These are phyloP conservation scores for Dacryopinax spathularia DNA, from an alignment of 768 basidiomycete genomes.

Conservation along the genomic window DNA sequence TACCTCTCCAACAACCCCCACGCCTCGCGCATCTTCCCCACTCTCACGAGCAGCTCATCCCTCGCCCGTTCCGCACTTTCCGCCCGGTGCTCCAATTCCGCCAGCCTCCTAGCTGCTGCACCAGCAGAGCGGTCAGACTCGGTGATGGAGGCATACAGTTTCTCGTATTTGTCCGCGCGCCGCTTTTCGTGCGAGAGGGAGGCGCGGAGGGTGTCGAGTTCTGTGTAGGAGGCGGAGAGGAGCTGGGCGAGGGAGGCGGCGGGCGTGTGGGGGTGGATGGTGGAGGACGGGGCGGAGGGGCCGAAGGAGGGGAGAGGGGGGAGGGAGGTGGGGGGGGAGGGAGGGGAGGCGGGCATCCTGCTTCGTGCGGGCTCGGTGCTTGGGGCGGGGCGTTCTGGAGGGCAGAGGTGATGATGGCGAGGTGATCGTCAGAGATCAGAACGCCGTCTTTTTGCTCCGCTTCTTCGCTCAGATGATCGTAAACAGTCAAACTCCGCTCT, in stretches of 20 bases:
- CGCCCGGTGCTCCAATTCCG: slow-evolving; percentile 37
- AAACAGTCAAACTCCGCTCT: too few relatives aligned
- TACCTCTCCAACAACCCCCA: slow-evolving; percentile 41
- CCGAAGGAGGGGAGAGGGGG: not conserved
- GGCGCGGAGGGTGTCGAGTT: slow-evolving; percentile 36
- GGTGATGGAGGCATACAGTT: slow-evolving; percentile 20
- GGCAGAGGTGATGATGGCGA: too few relatives aligned
- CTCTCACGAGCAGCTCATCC: slow-evolving; percentile 41
- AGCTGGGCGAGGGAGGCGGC: slow-evolving; percentile 44
- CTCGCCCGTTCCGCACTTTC: slow-evolving; percentile 37
- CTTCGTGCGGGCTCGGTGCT: too few relatives aligned
- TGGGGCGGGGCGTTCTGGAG: too few relatives aligned
- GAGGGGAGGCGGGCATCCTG: not conserved
- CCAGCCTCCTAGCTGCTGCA: slow-evolving; percentile 27
- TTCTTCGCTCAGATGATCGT: too few relatives aligned
- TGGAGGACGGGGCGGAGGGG: not conserved
- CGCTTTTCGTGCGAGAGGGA: slow-evolving; percentile 32
- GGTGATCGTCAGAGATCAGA: too few relatives aligned
- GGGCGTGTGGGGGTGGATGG: slow-evolving; percentile 10
- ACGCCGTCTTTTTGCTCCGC: too few relatives aligned
- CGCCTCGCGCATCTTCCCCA: slow-evolving; percentile 31
- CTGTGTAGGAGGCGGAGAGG: slow-evolving; percentile 40
- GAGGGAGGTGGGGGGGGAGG: not conserved
- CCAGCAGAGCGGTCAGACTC: slow-evolving; percentile 18
- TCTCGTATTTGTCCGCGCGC: slow-evolving; percentile 44